Evolutionary conservation across 2,329 filamentous ascomycete species (phyloP).

Genomic region (Fusarium sp.): DNA sequence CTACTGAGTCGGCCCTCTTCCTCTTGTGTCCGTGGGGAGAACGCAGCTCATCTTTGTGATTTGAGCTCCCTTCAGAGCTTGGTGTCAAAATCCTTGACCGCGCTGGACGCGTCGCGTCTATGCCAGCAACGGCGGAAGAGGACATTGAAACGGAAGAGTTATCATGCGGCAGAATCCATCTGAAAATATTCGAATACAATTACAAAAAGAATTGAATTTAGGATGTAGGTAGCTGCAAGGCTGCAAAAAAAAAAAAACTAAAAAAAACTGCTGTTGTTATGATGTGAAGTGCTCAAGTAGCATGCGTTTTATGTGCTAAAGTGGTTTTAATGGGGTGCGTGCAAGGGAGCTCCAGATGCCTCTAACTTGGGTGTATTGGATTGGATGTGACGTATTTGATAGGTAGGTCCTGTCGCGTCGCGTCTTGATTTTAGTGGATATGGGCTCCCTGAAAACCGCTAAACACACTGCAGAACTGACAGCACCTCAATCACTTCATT

Average conservation of each 20-base stretch:
- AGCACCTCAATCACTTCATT: not conserved
- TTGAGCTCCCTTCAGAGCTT: conserved; percentile 51
- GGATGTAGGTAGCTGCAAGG: conserved; percentile 12
- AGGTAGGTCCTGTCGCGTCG: conserved; percentile 9
- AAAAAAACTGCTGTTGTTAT: conserved; percentile 19
- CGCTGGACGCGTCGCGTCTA: conserved; percentile 61
- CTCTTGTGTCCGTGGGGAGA: conserved; percentile 46
- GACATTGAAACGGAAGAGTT: conserved; percentile 42
- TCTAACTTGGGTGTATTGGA: not conserved
- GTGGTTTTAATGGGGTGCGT: conserved; percentile 20
- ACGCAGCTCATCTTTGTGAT: conserved; percentile 45
- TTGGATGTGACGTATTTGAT: conserved; percentile 20
- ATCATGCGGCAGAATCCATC: conserved; percentile 34
- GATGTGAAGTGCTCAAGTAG: conserved; percentile 4
- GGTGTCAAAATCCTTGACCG: conserved; percentile 53
- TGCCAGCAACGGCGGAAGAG: conserved; percentile 46
- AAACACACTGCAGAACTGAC: not conserved
- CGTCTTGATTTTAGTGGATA: conserved; percentile 10
- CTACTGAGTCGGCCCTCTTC: conserved; percentile 49
- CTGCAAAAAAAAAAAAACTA: not conserved
- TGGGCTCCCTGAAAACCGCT: not conserved
- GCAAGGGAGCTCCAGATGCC: not conserved
- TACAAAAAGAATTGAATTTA: conserved; percentile 5
- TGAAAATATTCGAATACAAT: not conserved
- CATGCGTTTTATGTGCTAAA: conserved; percentile 20